phyloP scores from a whole-genome alignment of 129 eudicot genomes.

The Centaurea solstitialis region DNA sequence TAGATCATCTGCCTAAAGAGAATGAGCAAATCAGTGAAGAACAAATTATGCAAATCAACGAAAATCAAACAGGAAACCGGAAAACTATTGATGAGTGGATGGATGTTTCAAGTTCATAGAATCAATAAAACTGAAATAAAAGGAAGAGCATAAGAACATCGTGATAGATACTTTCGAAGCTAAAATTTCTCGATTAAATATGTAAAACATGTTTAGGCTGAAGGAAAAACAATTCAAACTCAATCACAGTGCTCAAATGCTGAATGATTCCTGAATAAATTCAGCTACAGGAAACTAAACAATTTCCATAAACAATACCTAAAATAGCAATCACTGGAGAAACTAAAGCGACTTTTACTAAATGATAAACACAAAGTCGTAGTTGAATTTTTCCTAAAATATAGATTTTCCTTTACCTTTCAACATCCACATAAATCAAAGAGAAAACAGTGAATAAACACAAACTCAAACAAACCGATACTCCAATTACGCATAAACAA shows the following conservation, averaged over 20 bases:
- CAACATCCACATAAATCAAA: constrained; percentile 21
- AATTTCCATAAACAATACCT: constrained; percentile 1
- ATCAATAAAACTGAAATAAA: not conserved
- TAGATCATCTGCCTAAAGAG: not conserved
- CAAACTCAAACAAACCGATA: constrained; percentile 8
- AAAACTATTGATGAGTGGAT: not conserved
- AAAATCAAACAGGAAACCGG: not conserved
- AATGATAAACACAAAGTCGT: not conserved
- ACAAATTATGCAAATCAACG: not conserved
- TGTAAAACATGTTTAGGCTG: constrained; percentile 4
- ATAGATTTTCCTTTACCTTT: constrained; percentile 31
- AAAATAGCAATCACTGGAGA: not conserved
- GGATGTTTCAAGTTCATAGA: not conserved
- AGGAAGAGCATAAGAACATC: not conserved
- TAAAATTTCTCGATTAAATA: constrained; percentile 6
- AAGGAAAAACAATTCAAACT: constrained; percentile 5
- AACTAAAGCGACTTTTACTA: not conserved
- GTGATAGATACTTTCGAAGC: not conserved
- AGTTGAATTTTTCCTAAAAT: constrained; percentile 9
- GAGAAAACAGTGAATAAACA: constrained; percentile 18
- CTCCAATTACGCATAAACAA: constrained; percentile 1
- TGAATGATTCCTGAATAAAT: constrained; percentile 14
- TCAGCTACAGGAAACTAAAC: constrained; percentile 5
- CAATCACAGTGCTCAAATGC: constrained; percentile 6
- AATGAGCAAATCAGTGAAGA: not conserved